Evolutionary conservation across 129 eudicot species (phyloP), one percentile per base, ranked within the genome.

Genomic region (Helianthus tuberosus): DNA sequence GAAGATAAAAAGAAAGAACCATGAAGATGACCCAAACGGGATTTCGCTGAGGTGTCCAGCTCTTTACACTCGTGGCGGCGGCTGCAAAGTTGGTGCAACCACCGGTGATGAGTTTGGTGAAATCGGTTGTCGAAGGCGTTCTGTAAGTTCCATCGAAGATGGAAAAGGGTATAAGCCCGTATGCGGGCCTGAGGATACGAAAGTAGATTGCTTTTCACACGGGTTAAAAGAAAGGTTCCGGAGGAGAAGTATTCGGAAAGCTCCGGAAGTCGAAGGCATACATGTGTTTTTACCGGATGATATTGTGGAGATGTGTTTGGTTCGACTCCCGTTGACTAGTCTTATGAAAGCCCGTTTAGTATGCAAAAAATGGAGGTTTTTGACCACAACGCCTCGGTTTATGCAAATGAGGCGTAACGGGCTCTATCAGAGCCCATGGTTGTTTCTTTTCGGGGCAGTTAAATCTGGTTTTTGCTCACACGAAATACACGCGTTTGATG

Each of bases 51-150:
- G 87, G 46, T 91, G 99, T 68, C 96, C 93, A n/a, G 82, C 88
- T 49, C 57, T 91, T 46, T 94, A 88, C 74, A 84, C 87, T 11
- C 83, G 90, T 48, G 88, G 84, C 44, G 96, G 99, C 15, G 99
- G 97, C 68, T 94, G 99, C 84, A 91, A 87, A 84, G 99, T 94
- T 13, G 91, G 98, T 38, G 96, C 96, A 53, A 91, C 90, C 60
- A 88, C 85, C n/a, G 71, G 77, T 51, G 97, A 91, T 61, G 97
- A 94, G n/a, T 77, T 80, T 67, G 84, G 84, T 23, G 96, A 84
- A 43, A 62, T 58, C 14, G 68, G 85, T 11, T 69, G 78, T 36
- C 77, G 96, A 71, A 85, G 97, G 75, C 79, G 90, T n/a, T 85
- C 91, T 39, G 86, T 90, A n/a, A 88, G 79, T 71, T 84, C 91